Evolutionary conservation across 2,329 filamentous ascomycete species (phyloP).

Genomic region (Leptodontidium sp.): DNA sequence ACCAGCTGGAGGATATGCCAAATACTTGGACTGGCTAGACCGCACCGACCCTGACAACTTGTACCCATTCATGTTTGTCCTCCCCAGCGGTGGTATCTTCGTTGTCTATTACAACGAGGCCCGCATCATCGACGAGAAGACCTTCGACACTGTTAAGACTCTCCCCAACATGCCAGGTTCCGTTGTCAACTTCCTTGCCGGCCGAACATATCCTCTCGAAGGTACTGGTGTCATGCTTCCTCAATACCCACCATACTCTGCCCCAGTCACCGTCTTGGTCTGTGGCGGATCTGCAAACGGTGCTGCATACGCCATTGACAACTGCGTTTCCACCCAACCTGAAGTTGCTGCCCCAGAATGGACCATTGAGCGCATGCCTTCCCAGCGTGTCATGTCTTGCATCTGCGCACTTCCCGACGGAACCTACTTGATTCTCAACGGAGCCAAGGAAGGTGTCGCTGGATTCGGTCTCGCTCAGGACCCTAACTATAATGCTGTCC

Average conservation of each 20-base stretch:
- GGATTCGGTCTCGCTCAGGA: conserved; percentile 69
- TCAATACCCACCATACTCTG: conserved; percentile 67
- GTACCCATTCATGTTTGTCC: conserved; percentile 69
- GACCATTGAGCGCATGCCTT: conserved; percentile 73
- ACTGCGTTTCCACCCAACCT: conserved; percentile 69
- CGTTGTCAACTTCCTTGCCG: conserved; percentile 65
- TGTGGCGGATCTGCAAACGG: conserved; percentile 70
- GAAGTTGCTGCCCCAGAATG: conserved; percentile 63
- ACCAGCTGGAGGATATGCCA: conserved; percentile 49
- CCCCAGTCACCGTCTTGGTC: conserved; percentile 66
- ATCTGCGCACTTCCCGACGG: conserved; percentile 71
- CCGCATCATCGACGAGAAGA: conserved; percentile 66
- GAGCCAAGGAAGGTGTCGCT: conserved; percentile 65
- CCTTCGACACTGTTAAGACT: conserved; percentile 62
- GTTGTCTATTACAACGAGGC: conserved; percentile 73
- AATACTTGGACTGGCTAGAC: conserved; percentile 66
- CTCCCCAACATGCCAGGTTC: conserved; percentile 70
- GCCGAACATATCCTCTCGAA: conserved; percentile 73
- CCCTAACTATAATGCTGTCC: conserved; percentile 66
- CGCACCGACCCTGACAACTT: conserved; percentile 73
- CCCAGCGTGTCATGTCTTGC: conserved; percentile 67
- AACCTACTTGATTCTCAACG: conserved; percentile 70
- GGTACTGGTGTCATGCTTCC: conserved; percentile 69
- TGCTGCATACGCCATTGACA: conserved; percentile 65
- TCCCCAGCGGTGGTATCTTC: conserved; percentile 70